A percentile compares a stretch with the other conserved stretches of the same genome.
Conservation (phyloP, 2,329 filamentous ascomycete genomes). For the Cladophialophora bantiana region DNA sequence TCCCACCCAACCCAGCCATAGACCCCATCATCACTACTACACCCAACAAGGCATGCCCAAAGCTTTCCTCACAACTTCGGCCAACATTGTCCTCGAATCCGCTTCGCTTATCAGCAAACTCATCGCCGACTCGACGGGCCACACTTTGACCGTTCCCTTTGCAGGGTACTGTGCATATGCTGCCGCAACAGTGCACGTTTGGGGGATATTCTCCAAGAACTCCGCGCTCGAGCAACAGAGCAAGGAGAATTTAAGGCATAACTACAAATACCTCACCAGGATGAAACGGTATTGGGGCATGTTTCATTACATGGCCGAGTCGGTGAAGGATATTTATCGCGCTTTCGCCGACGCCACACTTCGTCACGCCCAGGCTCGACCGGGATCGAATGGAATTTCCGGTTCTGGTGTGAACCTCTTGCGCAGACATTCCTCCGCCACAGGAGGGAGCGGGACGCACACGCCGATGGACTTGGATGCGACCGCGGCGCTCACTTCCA, state of each 20-base stretch:
- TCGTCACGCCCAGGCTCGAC: slow-evolving; percentile 25
- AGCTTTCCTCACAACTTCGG: slow-evolving; percentile 77
- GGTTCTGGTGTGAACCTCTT: slow-evolving; percentile 2
- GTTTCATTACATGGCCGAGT: slow-evolving; percentile 96
- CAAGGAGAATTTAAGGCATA: slow-evolving; percentile 83
- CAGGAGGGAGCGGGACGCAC: slow-evolving; percentile 12
- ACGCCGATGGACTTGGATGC: slow-evolving; percentile 34
- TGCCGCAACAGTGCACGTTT: slow-evolving; percentile 92
- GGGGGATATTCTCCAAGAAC: slow-evolving; percentile 88
- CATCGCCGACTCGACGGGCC: slow-evolving; percentile 78
- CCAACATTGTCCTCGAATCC: slow-evolving; percentile 77
- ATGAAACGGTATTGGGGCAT: slow-evolving; percentile 99
- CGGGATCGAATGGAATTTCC: neutral
- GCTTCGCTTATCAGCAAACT: slow-evolving; percentile 87
- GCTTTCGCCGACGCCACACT: slow-evolving; percentile 78
- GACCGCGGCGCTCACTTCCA: slow-evolving; percentile 20
- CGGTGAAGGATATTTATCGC: slow-evolving; percentile 86
- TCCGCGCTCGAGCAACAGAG: slow-evolving; percentile 74
- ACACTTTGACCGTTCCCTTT: slow-evolving; percentile 87
- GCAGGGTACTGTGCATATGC: slow-evolving; percentile 94
- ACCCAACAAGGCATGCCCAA: slow-evolving; percentile 73
- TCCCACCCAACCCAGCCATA: slow-evolving; percentile 68
- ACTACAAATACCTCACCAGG: slow-evolving; percentile 87
- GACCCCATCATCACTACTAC: slow-evolving; percentile 43
- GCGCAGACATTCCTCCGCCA: slow-evolving; percentile 22